These are phyloP conservation scores for Talaromyces sp. DNA, from an alignment of 2,329 filamentous ascomycete genomes.

Conservation along the genomic window DNA sequence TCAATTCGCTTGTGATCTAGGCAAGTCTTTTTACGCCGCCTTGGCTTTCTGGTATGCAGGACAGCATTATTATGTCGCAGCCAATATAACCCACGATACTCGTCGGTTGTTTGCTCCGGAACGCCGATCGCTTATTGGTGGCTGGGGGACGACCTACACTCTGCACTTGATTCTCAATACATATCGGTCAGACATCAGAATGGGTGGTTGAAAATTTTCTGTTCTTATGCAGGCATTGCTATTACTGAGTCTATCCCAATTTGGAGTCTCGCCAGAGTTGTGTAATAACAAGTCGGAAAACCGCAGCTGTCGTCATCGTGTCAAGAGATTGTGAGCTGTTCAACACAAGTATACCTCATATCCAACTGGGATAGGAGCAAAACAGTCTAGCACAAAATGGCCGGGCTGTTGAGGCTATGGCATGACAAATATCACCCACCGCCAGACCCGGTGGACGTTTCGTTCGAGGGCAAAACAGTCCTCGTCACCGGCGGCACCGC, in stretches of 20 bases:
- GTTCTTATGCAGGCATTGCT: background rate
- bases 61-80: background rate
- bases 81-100: background rate
- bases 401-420: constrained; percentile 6
- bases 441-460: constrained; percentile 27
- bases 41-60: background rate
- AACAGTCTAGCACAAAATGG: background rate
- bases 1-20: background rate
- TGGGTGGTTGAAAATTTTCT: background rate
- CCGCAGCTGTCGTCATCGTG: background rate
- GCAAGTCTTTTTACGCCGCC: background rate
- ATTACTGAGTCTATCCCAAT: background rate
- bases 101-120: background rate
- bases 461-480: constrained; percentile 42
- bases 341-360: background rate
- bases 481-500: constrained; percentile 47
- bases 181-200: background rate
- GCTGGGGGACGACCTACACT: background rate
- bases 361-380: background rate
- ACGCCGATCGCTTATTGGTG: background rate
- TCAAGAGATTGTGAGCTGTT: background rate
- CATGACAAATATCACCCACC: constrained; percentile 22
- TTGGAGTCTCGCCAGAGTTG: background rate
- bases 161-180: background rate
- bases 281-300: background rate